A percentile compares a stretch with the other conserved stretches of the same genome.
Conservation (phyloP, 768 basidiomycete genomes). For the Serpula lacrymans region DNA sequence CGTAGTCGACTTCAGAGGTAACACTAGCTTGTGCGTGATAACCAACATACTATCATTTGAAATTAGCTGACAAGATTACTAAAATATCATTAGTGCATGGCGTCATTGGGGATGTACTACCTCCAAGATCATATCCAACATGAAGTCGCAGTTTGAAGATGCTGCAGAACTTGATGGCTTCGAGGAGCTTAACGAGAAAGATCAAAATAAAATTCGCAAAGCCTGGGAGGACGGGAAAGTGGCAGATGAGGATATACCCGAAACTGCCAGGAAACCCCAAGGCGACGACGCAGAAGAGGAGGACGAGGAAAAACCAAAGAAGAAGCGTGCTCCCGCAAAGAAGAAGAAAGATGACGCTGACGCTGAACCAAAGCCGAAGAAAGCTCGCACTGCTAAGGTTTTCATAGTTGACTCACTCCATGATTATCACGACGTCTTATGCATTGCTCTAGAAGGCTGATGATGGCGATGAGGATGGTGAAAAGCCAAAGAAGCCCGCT, state of each 20-base stretch:
- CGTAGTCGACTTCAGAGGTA: constrained; percentile 70
- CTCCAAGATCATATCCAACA: constrained; percentile 60
- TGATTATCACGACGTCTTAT: constrained; percentile 11
- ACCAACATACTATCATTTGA: not conserved
- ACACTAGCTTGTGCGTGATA: constrained; percentile 56
- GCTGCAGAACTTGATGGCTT: constrained; percentile 81
- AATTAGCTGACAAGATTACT: no score
- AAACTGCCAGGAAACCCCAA: constrained; percentile 58
- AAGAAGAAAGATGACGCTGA: constrained; percentile 30
- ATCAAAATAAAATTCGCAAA: constrained; percentile 64
- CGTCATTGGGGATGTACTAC: constrained; percentile 92
- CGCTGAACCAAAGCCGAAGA: constrained; percentile 36
- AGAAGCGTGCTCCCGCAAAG: constrained; percentile 38
- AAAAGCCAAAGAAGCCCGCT: constrained; percentile 27
- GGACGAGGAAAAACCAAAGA: constrained; percentile 55
- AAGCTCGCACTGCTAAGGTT: constrained; percentile 22
- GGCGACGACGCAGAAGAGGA: constrained; percentile 44
- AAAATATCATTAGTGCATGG: constrained; percentile 54
- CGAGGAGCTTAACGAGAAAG: constrained; percentile 65
- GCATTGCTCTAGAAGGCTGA: constrained; percentile 24
- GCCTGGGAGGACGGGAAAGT: constrained; percentile 80
- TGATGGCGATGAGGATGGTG: constrained; percentile 31
- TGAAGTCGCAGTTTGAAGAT: constrained; percentile 57
- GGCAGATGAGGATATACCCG: constrained; percentile 81
- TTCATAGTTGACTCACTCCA: constrained; percentile 31